Evolutionary conservation across 2,329 filamentous ascomycete species (phyloP).

Genomic region (Phoma herbarum): DNA sequence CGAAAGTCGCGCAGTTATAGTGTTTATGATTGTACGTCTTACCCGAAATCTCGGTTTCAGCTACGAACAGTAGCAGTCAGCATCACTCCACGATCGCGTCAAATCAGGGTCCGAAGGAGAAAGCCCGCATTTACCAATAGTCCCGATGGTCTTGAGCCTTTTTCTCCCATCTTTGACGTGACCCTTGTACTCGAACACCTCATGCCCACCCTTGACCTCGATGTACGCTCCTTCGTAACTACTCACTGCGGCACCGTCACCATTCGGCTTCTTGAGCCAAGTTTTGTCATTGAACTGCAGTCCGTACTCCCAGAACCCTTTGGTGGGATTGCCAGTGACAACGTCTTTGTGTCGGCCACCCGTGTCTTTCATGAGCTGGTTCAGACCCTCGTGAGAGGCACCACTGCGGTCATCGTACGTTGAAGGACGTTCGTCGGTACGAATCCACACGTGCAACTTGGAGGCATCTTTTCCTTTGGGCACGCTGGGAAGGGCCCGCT

Average conservation of each 20-base stretch:
- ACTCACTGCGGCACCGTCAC: not conserved
- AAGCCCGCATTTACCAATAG: not conserved
- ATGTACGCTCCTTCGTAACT: not conserved
- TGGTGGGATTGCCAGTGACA: not conserved
- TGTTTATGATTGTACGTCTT: slow-evolving; percentile 1
- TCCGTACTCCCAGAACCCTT: not conserved
- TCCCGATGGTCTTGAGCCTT: not conserved
- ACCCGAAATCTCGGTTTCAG: not conserved
- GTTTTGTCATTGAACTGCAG: not conserved
- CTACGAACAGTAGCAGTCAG: not conserved
- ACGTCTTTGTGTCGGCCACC: slow-evolving; percentile 3
- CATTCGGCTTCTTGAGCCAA: not conserved
- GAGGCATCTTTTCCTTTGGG: slow-evolving; percentile 1
- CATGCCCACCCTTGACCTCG: not conserved
- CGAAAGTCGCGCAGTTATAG: not conserved
- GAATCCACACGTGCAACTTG: not conserved
- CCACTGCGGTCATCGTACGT: not conserved
- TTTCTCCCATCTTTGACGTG: slow-evolving; percentile 2
- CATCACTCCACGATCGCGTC: not conserved
- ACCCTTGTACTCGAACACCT: not conserved
- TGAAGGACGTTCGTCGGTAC: not conserved
- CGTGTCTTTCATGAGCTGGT: slow-evolving; percentile 3
- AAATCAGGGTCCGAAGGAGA: not conserved
- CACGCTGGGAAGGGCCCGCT: not conserved
- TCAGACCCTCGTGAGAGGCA: not conserved